These are phyloP conservation scores for Chytridium lagenaria DNA, from an alignment of 371 early-diverging fungal species.

Conservation along the genomic window DNA sequence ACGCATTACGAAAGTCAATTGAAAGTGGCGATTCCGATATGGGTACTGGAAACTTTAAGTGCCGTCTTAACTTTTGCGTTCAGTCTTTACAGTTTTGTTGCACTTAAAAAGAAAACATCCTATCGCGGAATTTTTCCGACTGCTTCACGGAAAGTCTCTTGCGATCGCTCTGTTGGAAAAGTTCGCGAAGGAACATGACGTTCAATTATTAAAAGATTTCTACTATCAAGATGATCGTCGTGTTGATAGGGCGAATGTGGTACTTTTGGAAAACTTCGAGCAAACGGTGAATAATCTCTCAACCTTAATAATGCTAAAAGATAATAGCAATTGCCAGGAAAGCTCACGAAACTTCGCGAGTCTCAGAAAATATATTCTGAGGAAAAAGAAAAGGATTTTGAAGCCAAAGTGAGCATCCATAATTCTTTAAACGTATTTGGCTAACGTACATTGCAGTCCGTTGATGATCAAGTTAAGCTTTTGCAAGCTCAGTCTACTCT, in stretches of 20 bases:
- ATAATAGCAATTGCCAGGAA: conserved; percentile 21
- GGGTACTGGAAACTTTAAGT: conserved; percentile 51
- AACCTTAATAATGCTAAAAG: neutral
- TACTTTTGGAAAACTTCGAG: conserved; percentile 60
- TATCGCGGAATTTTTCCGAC: conserved; percentile 87
- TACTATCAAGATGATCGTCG: conserved; percentile 94
- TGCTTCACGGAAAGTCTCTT: conserved; percentile 78
- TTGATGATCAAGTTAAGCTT: conserved; percentile 78
- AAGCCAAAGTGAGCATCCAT: conserved; percentile 65
- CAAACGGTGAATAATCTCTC: conserved; percentile 51
- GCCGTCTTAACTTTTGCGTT: conserved; percentile 36
- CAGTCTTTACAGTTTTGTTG: conserved; percentile 91
- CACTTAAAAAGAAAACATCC: conserved; percentile 84
- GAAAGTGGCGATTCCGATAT: conserved; percentile 95
- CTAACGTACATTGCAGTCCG: conserved; percentile 64
- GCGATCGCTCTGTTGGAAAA: conserved; percentile 84
- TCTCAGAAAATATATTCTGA: conserved; percentile 76
- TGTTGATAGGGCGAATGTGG: conserved; percentile 72
- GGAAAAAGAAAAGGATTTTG: conserved; percentile 73
- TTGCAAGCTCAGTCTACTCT: conserved; percentile 74
- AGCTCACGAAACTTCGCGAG: conserved; percentile 71
- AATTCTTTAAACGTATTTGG: conserved; percentile 21
- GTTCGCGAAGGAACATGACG: conserved; percentile 78
- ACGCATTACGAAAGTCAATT: conserved; percentile 88
- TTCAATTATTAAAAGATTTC: conserved; percentile 83